Evolutionary conservation across 768 basidiomycete genomes (phyloP).

Genomic region (Ramaria sp.): DNA sequence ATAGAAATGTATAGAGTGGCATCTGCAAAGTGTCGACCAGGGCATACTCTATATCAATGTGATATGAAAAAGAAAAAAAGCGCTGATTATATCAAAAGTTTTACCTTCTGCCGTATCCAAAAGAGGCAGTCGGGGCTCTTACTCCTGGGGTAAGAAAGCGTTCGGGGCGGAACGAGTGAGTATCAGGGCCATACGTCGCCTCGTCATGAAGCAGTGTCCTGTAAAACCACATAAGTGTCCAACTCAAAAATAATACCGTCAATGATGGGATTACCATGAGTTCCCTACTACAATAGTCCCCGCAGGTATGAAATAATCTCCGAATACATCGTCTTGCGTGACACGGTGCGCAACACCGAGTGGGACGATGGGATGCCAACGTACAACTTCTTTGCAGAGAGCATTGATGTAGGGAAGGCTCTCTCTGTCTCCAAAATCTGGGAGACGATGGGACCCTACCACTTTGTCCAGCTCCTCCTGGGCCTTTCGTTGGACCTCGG

Average conservation of each 20-base stretch:
- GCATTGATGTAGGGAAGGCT: constrained; percentile 9
- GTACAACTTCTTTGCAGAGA: constrained; percentile 1
- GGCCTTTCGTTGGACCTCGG: constrained; percentile 12
- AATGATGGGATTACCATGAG: not conserved
- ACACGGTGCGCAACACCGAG: not conserved
- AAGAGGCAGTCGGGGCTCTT: not conserved
- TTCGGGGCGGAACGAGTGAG: constrained; percentile 3
- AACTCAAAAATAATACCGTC: not conserved
- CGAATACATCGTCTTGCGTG: constrained; percentile 4
- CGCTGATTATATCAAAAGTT: not conserved
- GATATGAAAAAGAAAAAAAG: not conserved
- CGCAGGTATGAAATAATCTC: constrained; percentile 2
- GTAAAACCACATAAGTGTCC: not conserved
- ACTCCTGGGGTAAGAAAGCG: not conserved
- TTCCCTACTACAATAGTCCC: not conserved
- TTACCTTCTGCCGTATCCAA: not conserved
- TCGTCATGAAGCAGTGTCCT: not conserved
- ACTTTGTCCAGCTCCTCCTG: constrained; percentile 15
- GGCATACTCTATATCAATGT: constrained; percentile 6
- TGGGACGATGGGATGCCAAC: not conserved
- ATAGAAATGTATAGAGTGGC: constrained; percentile 4
- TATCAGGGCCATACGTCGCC: not conserved
- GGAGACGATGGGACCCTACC: constrained; percentile 10
- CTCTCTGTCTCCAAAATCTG: not conserved
- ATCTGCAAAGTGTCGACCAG: constrained; percentile 9